A percentile compares a stretch with the other conserved stretches of the same genome.
These are phyloP conservation scores for Waltergamsia citrina DNA, from an alignment of 2,329 filamentous ascomycete species.

Conservation along the genomic window DNA sequence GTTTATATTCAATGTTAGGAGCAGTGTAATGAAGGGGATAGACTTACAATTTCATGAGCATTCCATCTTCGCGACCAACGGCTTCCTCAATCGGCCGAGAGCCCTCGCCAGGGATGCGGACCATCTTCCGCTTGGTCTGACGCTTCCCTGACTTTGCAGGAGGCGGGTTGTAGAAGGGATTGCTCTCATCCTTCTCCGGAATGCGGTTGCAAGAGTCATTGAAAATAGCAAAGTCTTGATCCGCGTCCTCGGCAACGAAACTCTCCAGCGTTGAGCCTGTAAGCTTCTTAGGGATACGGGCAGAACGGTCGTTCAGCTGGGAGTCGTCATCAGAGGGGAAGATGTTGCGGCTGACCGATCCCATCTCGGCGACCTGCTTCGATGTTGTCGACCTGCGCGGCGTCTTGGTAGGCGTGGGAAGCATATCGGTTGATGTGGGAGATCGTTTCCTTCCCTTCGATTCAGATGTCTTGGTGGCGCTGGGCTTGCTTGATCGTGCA, in stretches of 20 bases:
- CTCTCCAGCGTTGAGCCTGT: constrained; percentile 45
- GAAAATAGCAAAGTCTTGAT: constrained; percentile 60
- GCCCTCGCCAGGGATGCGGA: constrained; percentile 47
- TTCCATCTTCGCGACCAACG: constrained; percentile 57
- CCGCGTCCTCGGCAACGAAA: constrained; percentile 46
- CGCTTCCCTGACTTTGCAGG: constrained; percentile 32
- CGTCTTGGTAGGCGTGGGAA: constrained; percentile 73
- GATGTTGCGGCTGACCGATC: constrained; percentile 48
- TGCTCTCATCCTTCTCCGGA: constrained; percentile 59
- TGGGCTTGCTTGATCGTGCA: not conserved
- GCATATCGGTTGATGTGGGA: constrained; percentile 39
- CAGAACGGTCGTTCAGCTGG: constrained; percentile 48
- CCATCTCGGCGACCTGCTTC: constrained; percentile 40
- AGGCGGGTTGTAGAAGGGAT: constrained; percentile 56
- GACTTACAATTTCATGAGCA: constrained; percentile 71
- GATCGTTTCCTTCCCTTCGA: constrained; percentile 5
- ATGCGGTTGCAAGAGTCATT: constrained; percentile 73
- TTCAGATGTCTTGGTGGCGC: not conserved
- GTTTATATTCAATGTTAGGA: constrained; percentile 3
- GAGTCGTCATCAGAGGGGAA: constrained; percentile 49
- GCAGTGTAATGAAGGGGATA: not conserved
- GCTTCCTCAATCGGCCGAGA: constrained; percentile 53
- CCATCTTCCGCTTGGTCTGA: constrained; percentile 44
- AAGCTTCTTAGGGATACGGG: constrained; percentile 39
- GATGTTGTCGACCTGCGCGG: constrained; percentile 50